phyloP scores from a whole-genome alignment of 176 grass and related monocot genomes.

The Cenchrus purpureus region DNA sequence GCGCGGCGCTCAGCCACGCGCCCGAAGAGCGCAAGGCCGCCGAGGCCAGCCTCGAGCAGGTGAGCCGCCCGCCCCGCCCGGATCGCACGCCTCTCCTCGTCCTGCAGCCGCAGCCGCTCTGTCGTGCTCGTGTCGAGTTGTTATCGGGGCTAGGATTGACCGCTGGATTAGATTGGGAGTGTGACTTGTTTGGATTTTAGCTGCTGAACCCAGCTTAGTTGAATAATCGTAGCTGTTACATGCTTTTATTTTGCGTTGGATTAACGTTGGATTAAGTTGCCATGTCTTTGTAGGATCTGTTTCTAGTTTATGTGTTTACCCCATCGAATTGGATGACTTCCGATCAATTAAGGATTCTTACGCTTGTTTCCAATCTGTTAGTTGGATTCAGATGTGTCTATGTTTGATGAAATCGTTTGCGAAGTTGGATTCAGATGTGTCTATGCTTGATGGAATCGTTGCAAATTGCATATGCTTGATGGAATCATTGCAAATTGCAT shows the following conservation, averaged over 20 bases:
- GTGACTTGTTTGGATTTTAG: neutral
- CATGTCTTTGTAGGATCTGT: neutral
- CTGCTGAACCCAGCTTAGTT: neutral
- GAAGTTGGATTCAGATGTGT: neutral
- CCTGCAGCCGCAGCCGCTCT: neutral
- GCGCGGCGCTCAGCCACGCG: slow-evolving; percentile 80
- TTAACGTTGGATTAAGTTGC: neutral
- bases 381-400: slow-evolving; percentile 9
- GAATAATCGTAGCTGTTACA: neutral
- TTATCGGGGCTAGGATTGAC: neutral
- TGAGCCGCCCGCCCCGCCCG: slow-evolving; percentile 21
- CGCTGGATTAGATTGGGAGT: neutral
- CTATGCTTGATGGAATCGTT: no score
- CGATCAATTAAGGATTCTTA: neutral
- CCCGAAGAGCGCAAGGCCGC: slow-evolving; percentile 86
- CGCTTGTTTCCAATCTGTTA: neutral
- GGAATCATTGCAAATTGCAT: neutral
- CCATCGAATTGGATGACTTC: neutral
- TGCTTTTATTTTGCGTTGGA: neutral
- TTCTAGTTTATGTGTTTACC: neutral
- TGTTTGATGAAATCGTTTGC: neutral
- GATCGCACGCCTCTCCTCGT: neutral
- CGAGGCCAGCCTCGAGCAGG: slow-evolving; percentile 84
- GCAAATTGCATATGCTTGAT: neutral
- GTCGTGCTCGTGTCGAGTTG: neutral